Percentiles rank a stretch among this genome's conserved stretches.
Evolutionary conservation across 1,139 yeast genomes (phyloP).

Genomic region (Debaryomyces nepalensis): DNA sequence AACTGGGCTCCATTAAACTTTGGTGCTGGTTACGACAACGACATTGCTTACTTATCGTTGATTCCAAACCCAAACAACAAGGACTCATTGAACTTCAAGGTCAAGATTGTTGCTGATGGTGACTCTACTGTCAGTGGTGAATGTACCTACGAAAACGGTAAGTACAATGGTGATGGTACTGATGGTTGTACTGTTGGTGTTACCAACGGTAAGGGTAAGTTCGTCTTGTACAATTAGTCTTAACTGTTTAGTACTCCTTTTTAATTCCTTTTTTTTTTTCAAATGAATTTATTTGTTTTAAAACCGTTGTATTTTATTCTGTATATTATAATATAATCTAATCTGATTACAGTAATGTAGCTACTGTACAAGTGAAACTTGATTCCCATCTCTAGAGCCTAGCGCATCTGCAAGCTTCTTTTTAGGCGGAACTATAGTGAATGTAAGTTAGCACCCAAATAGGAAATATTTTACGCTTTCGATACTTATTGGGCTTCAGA

Average conservation of each 20-base stretch:
- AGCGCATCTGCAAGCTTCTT: no score
- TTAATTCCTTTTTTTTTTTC: background rate
- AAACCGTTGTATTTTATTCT: constrained; percentile 2
- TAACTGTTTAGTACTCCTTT: constrained; percentile 1
- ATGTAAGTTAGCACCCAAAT: no score
- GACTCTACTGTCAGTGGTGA: constrained; percentile 58
- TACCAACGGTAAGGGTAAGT: constrained; percentile 66
- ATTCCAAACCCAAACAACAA: constrained; percentile 83
- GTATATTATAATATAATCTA: constrained; percentile 3
- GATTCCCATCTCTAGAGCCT: no score
- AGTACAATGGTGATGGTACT: constrained; percentile 61
- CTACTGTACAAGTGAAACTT: no score
- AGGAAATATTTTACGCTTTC: no score
- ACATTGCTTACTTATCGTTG: constrained; percentile 71
- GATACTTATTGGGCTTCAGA: no score
- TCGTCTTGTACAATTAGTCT: constrained; percentile 53
- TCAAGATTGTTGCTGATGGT: constrained; percentile 68
- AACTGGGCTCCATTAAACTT: constrained; percentile 85
- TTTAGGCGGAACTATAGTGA: no score
- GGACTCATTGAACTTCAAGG: constrained; percentile 64
- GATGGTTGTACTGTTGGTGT: constrained; percentile 84
- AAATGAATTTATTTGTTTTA: constrained; percentile 1
- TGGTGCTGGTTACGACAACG: constrained; percentile 72
- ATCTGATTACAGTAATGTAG: no score
- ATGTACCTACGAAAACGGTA: constrained; percentile 68